Evolutionary conservation across 73 alveolate genomes (phyloP).

Genomic region (Paramecium bursaria): DNA sequence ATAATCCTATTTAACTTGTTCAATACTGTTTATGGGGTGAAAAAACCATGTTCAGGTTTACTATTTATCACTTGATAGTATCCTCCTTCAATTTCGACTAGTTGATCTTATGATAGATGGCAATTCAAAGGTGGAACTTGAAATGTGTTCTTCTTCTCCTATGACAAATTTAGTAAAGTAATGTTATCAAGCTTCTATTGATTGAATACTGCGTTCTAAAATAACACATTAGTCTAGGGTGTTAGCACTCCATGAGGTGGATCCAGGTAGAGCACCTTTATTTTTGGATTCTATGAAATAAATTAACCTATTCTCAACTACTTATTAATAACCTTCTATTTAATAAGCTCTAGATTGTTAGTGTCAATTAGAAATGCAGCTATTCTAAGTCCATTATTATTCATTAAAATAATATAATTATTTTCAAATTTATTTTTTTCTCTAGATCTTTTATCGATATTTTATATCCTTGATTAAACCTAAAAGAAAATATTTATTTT

Average conservation of each 20-base stretch:
- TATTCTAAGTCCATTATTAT: too few relatives aligned
- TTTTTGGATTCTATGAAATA: too few relatives aligned
- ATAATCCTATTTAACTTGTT: conserved; percentile 3
- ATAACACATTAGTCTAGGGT: not conserved
- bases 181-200: not conserved
- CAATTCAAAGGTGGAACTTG: not conserved
- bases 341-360: too few relatives aligned
- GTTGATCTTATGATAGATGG: conserved; percentile 34
- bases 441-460: too few relatives aligned
- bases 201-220: not conserved
- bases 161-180: conserved; percentile 27
- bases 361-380: too few relatives aligned
- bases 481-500: too few relatives aligned
- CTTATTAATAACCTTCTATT: too few relatives aligned
- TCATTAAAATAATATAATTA: too few relatives aligned
- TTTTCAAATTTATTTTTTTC: too few relatives aligned
- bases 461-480: too few relatives aligned
- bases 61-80: conserved; percentile 1
- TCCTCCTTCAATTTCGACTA: not conserved
- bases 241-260: conserved; percentile 11
- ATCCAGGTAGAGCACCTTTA: conserved; percentile 13
- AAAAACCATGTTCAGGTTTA: conserved; percentile 42
- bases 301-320: too few relatives aligned
- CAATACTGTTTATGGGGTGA: conserved; percentile 24
- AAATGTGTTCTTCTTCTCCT: conserved; percentile 16